Evolutionary conservation across 2,329 filamentous ascomycete species (phyloP).

Genomic region (Scedosporium apiospermum): DNA sequence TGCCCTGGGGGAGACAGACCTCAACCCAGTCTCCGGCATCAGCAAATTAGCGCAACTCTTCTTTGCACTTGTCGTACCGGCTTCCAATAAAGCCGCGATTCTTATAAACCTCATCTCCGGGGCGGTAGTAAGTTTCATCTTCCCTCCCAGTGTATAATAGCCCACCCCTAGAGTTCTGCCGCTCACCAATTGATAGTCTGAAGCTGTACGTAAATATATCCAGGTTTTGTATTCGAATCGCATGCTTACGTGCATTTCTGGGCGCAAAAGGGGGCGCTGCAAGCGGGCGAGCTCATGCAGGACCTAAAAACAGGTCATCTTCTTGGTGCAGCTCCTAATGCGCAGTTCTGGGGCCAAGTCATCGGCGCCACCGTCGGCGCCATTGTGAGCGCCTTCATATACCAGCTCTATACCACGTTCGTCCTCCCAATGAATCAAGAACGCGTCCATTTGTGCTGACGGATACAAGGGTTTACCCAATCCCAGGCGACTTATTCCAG

Average conservation of each 20-base stretch:
- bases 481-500: conserved; percentile 84
- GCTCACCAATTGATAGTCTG: conserved; percentile 20
- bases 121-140: conserved; percentile 47
- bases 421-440: conserved; percentile 9
- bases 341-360: conserved; percentile 94
- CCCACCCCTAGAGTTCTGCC: neutral
- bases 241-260: conserved; percentile 5
- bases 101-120: conserved; percentile 92
- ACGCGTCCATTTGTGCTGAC: neutral
- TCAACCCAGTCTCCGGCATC: conserved; percentile 94
- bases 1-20: conserved; percentile 71
- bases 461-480: conserved; percentile 60
- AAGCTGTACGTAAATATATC: conserved; percentile 23
- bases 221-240: neutral
- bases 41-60: conserved; percentile 93
- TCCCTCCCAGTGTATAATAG: neutral
- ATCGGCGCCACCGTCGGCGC: conserved; percentile 83
- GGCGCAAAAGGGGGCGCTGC: conserved; percentile 56
- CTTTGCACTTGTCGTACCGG: conserved; percentile 82
- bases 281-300: conserved; percentile 94
- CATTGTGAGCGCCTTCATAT: conserved; percentile 76
- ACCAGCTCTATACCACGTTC: conserved; percentile 70
- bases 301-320: conserved; percentile 95
- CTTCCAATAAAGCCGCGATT: conserved; percentile 73
- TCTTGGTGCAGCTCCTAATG: conserved; percentile 81